phyloP scores from a whole-genome alignment of 371 early-diverging fungal genomes.

The Coelomomyces lativittatus region DNA sequence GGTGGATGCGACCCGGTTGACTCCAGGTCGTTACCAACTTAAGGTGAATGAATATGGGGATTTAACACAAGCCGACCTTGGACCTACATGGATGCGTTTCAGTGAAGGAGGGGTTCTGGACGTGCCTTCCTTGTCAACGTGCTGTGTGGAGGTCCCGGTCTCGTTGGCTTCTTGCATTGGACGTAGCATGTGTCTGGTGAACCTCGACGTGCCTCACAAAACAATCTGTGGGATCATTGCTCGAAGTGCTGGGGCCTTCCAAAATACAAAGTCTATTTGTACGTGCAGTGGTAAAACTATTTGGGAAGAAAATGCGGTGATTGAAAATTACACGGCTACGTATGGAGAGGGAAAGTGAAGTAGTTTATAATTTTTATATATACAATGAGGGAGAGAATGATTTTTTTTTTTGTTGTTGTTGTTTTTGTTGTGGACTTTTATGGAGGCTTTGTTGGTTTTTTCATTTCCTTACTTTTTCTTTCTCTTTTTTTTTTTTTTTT shows the following conservation, averaged over 20 bases:
- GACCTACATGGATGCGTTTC: slow-evolving; percentile 42
- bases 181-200: slow-evolving; percentile 54
- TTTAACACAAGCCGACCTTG: slow-evolving; percentile 31
- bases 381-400: no score
- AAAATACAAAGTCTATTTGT: slow-evolving; percentile 72
- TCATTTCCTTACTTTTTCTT: no score
- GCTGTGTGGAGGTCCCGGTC: slow-evolving; percentile 50
- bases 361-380: no score
- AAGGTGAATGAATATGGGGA: slow-evolving; percentile 65
- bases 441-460: no score
- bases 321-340: no score
- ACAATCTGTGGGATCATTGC: slow-evolving; percentile 62
- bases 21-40: slow-evolving; percentile 49
- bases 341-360: no score
- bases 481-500: no score
- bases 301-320: slow-evolving; percentile 71
- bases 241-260: slow-evolving; percentile 70
- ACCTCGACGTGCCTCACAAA: slow-evolving; percentile 6
- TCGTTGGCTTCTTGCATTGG: slow-evolving; percentile 76
- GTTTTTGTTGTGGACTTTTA: no score
- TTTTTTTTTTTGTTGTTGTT: no score
- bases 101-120: slow-evolving; percentile 49
- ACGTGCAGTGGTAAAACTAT: slow-evolving; percentile 66
- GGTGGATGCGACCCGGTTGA: slow-evolving; percentile 48
- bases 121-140: slow-evolving; percentile 53